These are phyloP conservation scores for Leccinum ponderosum DNA, from an alignment of 1,284 basidiomycete species.

Conservation along the genomic window DNA sequence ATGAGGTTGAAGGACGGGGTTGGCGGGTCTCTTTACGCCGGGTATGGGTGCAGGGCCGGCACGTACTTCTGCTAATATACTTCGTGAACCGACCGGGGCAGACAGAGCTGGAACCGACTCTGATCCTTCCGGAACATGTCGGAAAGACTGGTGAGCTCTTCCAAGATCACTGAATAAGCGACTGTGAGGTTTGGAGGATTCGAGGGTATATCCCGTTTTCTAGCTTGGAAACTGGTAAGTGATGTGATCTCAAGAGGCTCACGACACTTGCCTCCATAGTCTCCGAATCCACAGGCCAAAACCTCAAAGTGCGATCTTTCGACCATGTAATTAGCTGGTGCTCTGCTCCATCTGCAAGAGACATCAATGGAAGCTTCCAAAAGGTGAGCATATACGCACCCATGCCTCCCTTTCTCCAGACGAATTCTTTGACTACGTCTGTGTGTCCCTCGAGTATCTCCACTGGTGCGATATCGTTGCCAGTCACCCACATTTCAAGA, in stretches of 20 bases:
- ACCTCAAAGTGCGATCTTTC: constrained; percentile 88
- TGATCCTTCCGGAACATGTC: constrained; percentile 44
- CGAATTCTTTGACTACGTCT: constrained; percentile 97
- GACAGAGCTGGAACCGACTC: constrained; percentile 47
- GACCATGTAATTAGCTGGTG: constrained; percentile 98
- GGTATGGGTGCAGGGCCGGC: constrained; percentile 46
- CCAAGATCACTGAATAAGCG: constrained; percentile 21
- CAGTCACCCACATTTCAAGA: constrained; percentile 81
- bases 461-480: constrained; percentile 53
- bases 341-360: constrained; percentile 57
- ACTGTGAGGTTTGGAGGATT: constrained; percentile 23
- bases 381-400: constrained; percentile 38
- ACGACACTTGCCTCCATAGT: constrained; percentile 55
- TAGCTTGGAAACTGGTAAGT: constrained; percentile 19
- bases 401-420: constrained; percentile 78
- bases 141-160: constrained; percentile 43
- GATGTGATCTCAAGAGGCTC: neutral
- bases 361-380: neutral
- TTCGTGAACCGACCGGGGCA: constrained; percentile 65
- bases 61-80: constrained; percentile 68
- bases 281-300: constrained; percentile 86
- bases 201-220: constrained; percentile 45
- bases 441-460: constrained; percentile 86
- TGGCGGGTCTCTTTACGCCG: constrained; percentile 21
- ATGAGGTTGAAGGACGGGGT: constrained; percentile 39